Evolutionary conservation across 2,329 filamentous ascomycete species (phyloP).

Genomic region (Neocatenulostroma microsporum): DNA sequence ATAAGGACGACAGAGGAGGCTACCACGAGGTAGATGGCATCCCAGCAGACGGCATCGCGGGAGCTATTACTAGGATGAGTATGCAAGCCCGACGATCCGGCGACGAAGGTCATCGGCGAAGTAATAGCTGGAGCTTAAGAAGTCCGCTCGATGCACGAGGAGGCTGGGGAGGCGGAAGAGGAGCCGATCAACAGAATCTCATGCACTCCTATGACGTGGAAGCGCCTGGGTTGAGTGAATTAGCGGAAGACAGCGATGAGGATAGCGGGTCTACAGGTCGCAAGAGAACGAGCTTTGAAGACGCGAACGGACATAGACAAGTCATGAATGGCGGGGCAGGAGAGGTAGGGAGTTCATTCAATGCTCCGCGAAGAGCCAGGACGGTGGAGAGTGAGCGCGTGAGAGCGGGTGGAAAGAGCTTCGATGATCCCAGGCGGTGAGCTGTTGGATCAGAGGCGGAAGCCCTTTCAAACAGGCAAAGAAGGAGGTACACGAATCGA

Average conservation of each 20-base stretch:
- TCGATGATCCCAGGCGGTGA: conserved; percentile 15
- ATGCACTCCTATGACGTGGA: conserved; percentile 89
- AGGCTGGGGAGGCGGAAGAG: conserved; percentile 11
- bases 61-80: conserved; percentile 79
- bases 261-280: conserved; percentile 32
- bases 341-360: conserved; percentile 9
- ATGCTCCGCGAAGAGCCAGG: conserved; percentile 8
- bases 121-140: conserved; percentile 40
- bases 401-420: conserved; percentile 15
- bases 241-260: conserved; percentile 69
- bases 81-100: conserved; percentile 80
- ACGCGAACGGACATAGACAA: conserved; percentile 14
- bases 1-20: conserved; percentile 33
- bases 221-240: conserved; percentile 59
- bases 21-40: conserved; percentile 60
- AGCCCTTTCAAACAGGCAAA: no score
- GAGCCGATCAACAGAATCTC: conserved; percentile 65
- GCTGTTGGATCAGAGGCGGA: no score
- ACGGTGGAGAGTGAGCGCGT: conserved; percentile 12
- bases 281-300: conserved; percentile 30
- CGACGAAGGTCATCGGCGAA: conserved; percentile 47
- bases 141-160: conserved; percentile 45
- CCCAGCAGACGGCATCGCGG: conserved; percentile 84
- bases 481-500: no score
- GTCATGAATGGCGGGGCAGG: conserved; percentile 7